These are phyloP conservation scores for Medicago ruthenica DNA, from an alignment of 306 rosid genomes.

Conservation along the genomic window DNA sequence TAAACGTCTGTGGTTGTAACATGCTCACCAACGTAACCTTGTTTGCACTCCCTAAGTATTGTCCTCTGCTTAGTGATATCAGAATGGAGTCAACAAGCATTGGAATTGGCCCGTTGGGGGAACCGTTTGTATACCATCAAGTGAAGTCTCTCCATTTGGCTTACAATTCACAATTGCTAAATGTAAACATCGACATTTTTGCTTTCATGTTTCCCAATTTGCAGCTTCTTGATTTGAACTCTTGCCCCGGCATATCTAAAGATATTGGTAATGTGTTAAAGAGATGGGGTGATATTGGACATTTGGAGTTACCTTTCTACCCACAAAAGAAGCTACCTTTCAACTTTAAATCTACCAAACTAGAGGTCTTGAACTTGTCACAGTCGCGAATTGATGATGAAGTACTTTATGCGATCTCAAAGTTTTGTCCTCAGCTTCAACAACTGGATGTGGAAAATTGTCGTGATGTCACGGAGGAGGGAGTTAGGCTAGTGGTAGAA, in stretches of 20 bases:
- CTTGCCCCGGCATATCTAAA: background rate
- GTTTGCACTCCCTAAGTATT: background rate
- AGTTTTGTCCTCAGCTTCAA: background rate
- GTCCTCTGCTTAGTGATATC: background rate
- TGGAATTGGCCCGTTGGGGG: background rate
- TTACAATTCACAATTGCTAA: background rate
- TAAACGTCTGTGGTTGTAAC: background rate
- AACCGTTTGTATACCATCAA: background rate
- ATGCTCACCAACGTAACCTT: background rate
- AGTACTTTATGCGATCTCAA: background rate
- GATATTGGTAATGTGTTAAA: too few species aligned
- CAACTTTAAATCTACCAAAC: too few species aligned
- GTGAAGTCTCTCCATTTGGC: background rate
- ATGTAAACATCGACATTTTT: background rate
- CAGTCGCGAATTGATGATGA: background rate
- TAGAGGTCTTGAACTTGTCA: background rate
- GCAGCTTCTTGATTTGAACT: background rate
- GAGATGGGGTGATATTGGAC: background rate
- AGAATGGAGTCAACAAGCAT: background rate
- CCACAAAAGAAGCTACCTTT: background rate
- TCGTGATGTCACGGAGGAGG: background rate
- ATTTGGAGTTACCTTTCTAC: background rate
- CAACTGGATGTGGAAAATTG: background rate
- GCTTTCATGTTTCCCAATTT: background rate
- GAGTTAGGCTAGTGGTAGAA: background rate